These are phyloP conservation scores for Penicillium sclerotiorum DNA, from an alignment of 2,329 filamentous ascomycete genomes.

Conservation along the genomic window DNA sequence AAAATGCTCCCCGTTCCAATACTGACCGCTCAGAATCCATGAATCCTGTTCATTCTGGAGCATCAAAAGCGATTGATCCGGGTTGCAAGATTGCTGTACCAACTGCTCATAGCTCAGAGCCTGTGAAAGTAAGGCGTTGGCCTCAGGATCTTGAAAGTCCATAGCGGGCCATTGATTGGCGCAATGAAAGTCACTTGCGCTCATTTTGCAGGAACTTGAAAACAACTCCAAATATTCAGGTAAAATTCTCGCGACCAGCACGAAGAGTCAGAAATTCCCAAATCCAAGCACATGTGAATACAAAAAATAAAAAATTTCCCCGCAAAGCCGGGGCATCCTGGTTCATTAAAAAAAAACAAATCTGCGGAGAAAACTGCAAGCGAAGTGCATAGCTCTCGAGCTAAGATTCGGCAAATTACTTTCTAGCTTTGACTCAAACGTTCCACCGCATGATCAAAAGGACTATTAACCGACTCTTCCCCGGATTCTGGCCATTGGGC, in stretches of 20 bases:
- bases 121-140: background rate
- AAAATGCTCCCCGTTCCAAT: no score
- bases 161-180: background rate
- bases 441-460: constrained; percentile 7
- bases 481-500: constrained; percentile 6
- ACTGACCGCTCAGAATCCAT: no score
- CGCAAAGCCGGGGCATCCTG: constrained; percentile 15
- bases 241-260: background rate
- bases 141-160: background rate
- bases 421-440: background rate
- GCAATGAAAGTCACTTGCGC: background rate
- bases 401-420: constrained; percentile 5
- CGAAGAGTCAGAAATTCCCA: background rate
- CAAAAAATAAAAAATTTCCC: constrained; percentile 1
- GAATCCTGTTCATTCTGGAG: no score
- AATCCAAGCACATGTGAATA: background rate
- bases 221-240: background rate
- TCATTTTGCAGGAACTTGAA: background rate
- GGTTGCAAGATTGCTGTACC: background rate
- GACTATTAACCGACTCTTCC: constrained; percentile 10
- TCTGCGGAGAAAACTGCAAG: constrained; percentile 17
- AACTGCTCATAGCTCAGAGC: background rate
- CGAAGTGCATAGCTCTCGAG: constrained; percentile 9
- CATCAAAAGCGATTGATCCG: background rate
- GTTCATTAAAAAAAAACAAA: constrained; percentile 2